These are phyloP conservation scores for Colletotrichum tanaceti DNA, from an alignment of 2,329 filamentous ascomycete species.

Conservation along the genomic window DNA sequence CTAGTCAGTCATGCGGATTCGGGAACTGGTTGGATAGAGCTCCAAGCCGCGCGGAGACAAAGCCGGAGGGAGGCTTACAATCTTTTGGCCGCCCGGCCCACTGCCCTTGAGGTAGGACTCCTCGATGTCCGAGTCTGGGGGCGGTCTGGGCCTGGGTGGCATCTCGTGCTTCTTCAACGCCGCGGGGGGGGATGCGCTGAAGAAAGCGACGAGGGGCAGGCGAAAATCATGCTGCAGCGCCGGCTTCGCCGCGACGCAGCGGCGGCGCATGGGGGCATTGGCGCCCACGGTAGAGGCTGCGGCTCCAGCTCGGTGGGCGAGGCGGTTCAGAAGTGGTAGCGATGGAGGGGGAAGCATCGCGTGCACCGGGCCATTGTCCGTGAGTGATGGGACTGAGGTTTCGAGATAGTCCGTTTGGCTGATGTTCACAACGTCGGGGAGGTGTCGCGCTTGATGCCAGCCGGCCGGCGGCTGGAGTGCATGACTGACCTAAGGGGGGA, in stretches of 20 bases:
- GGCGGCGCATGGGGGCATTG: slow-evolving; percentile 25
- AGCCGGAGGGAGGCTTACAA: slow-evolving; percentile 63
- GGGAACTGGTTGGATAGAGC: slow-evolving; percentile 23
- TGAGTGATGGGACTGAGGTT: slow-evolving; percentile 22
- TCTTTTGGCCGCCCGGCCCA: slow-evolving; percentile 95
- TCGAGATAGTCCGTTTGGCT: slow-evolving; percentile 15
- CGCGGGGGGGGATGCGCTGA: slow-evolving; percentile 48
- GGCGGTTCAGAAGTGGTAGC: neutral
- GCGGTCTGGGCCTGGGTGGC: slow-evolving; percentile 78
- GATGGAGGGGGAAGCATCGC: slow-evolving; percentile 30
- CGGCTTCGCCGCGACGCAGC: slow-evolving; percentile 13
- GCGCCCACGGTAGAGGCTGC: neutral
- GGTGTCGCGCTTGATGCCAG: neutral
- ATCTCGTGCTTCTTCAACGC: slow-evolving; percentile 65
- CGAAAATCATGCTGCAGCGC: neutral
- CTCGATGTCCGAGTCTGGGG: slow-evolving; percentile 82
- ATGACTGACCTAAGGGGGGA: neutral
- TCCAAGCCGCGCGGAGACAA: neutral
- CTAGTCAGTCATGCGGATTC: slow-evolving; percentile 14
- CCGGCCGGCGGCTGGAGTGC: slow-evolving; percentile 13
- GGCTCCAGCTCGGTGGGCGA: slow-evolving; percentile 11
- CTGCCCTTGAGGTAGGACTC: slow-evolving; percentile 91
- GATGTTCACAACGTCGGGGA: neutral
- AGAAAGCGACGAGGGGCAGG: slow-evolving; percentile 41
- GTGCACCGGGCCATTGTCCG: slow-evolving; percentile 37